Evolutionary conservation across 2,329 filamentous ascomycete genomes (phyloP).

Genomic region (Aspergillus latus): DNA sequence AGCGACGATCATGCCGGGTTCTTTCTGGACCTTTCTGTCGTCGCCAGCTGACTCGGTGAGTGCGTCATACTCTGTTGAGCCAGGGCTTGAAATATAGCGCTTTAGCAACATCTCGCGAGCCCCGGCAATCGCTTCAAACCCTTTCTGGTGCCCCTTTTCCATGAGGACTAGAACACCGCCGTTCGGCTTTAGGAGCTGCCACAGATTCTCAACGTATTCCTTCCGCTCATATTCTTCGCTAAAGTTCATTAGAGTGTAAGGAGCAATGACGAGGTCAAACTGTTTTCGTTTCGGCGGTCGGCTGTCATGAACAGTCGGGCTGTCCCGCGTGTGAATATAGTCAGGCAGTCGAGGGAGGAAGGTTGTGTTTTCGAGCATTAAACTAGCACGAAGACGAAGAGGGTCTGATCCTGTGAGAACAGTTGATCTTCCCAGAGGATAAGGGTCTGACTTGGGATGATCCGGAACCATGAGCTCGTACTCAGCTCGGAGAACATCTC

Average conservation of each 20-base stretch:
- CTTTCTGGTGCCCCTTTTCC: constrained; percentile 87
- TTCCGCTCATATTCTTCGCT: constrained; percentile 75
- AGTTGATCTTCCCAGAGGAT: constrained; percentile 67
- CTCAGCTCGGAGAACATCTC: constrained; percentile 75
- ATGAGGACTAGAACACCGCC: constrained; percentile 84
- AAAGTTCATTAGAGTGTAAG: constrained; percentile 75
- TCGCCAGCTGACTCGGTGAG: constrained; percentile 34
- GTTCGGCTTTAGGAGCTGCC: constrained; percentile 78
- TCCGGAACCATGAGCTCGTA: constrained; percentile 67
- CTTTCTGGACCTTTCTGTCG: constrained; percentile 44
- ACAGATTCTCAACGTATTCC: constrained; percentile 80
- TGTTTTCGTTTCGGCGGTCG: constrained; percentile 64
- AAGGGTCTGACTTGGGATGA: constrained; percentile 40
- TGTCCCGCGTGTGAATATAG: constrained; percentile 65
- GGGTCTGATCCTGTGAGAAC: constrained; percentile 75
- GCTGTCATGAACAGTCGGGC: constrained; percentile 59
- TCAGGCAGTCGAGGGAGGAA: constrained; percentile 92
- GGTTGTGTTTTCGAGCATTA: constrained; percentile 80
- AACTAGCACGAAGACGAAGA: constrained; percentile 72
- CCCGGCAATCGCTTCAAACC: constrained; percentile 87
- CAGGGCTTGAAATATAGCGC: constrained; percentile 66
- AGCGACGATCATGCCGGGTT: constrained; percentile 62
- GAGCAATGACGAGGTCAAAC: constrained; percentile 87
- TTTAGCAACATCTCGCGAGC: constrained; percentile 77
- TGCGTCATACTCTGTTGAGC: constrained; percentile 45